Evolutionary conservation across 495 filamentous ascomycete species (phyloP).

Genomic region (Penicillium canescens): DNA sequence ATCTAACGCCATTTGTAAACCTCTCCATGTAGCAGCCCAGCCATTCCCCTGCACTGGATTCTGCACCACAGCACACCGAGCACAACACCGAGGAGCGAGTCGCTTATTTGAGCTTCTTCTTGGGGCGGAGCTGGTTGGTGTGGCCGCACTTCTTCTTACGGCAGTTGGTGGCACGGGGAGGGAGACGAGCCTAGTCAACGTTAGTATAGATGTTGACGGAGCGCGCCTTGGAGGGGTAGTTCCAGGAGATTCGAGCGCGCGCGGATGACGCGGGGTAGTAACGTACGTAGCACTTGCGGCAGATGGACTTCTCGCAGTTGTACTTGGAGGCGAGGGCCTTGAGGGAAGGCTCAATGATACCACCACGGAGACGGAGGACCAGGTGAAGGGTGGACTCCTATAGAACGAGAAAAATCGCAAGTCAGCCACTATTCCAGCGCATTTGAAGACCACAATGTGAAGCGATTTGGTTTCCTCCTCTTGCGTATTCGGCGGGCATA

Average conservation of each 20-base stretch:
- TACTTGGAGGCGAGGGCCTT: conserved; percentile 98
- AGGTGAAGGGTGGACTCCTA: conserved; percentile 99
- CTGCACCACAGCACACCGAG: conserved; percentile 45
- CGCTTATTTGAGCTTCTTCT: conserved; percentile 99
- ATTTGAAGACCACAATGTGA: conserved; percentile 4
- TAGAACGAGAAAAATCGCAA: conserved; percentile 15
- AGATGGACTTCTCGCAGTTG: conserved; percentile 99
- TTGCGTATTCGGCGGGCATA: conserved; percentile 2
- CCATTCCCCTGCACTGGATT: conserved; percentile 34
- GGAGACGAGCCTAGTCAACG: conserved; percentile 75
- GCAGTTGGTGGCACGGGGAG: conserved; percentile 98
- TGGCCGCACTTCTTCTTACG: conserved; percentile 99
- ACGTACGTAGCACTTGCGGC: conserved; percentile 98
- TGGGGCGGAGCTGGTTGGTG: conserved; percentile 99
- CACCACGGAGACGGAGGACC: conserved; percentile 98
- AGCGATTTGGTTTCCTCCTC: conserved; percentile 8
- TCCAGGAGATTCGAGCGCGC: background rate
- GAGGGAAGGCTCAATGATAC: conserved; percentile 98
- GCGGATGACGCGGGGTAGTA: conserved; percentile 2
- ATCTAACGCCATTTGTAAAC: conserved; percentile 48
- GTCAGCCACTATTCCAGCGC: conserved; percentile 25
- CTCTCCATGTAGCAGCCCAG: conserved; percentile 44
- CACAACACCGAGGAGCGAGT: conserved; percentile 42
- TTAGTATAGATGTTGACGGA: conserved; percentile 15
- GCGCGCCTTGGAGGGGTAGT: background rate